Evolutionary conservation across 176 grass and related monocot genomes (phyloP).

Genomic region (Thinopyrum elongatum): DNA sequence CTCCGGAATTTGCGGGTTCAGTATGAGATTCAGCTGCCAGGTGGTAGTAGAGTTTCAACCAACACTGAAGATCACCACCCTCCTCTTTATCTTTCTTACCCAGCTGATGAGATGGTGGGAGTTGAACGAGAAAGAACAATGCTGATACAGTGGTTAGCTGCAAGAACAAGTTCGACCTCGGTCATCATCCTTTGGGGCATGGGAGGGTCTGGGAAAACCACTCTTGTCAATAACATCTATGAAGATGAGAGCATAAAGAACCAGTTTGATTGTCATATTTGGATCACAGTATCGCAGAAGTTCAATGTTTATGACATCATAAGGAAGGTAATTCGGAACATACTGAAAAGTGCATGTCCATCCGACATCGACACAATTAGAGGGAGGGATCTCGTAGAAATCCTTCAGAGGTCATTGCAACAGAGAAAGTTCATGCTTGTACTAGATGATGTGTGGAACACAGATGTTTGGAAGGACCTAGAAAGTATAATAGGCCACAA

Average conservation of each 20-base stretch:
- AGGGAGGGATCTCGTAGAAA: constrained; percentile 1
- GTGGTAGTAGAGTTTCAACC: neutral
- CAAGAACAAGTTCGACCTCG: neutral
- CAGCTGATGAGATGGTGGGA: constrained; percentile 9
- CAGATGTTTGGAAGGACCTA: constrained; percentile 26
- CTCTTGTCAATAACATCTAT: constrained; percentile 5
- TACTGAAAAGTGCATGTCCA: neutral
- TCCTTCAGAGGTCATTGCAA: constrained; percentile 1
- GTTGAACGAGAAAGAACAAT: neutral
- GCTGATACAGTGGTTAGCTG: neutral
- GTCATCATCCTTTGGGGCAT: constrained; percentile 22
- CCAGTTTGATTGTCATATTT: constrained; percentile 23
- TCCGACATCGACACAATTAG: neutral
- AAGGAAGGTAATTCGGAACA: neutral
- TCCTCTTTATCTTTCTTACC: constrained; percentile 24
- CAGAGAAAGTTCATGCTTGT: constrained; percentile 26
- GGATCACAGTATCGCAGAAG: constrained; percentile 18
- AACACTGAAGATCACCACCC: neutral
- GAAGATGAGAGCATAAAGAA: constrained; percentile 11
- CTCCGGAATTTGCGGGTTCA: neutral
- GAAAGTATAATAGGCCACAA: neutral
- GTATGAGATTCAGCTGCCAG: constrained; percentile 7
- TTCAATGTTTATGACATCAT: neutral
- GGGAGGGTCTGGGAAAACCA: constrained; percentile 18
- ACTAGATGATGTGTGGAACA: constrained; percentile 25